Evolutionary conservation across 106 monocot genomes (phyloP).

Genomic region (Apostasia ramifera): DNA sequence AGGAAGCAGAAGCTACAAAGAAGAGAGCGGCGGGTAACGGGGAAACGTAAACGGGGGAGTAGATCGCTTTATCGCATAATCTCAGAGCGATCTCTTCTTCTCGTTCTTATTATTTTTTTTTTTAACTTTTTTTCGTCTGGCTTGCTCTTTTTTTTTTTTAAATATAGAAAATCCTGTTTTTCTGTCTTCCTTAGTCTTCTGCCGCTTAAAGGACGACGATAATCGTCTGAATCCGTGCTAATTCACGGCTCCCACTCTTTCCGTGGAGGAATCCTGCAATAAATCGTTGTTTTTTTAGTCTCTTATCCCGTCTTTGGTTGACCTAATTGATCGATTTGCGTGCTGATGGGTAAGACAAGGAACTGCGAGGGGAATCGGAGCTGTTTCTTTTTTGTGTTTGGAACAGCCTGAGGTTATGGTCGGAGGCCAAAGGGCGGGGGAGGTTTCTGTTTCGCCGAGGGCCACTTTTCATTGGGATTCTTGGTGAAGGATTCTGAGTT

Average conservation of each 20-base stretch:
- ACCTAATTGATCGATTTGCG: background rate
- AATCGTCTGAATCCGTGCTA: conserved; percentile 4
- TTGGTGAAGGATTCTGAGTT: conserved; percentile 4
- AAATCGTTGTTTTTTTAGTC: conserved; percentile 1
- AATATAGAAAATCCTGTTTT: background rate
- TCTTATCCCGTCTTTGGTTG: background rate
- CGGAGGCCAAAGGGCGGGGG: background rate
- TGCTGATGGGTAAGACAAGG: background rate
- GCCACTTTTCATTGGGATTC: background rate
- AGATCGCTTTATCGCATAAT: background rate
- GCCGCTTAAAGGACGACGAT: background rate
- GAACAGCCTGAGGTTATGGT: conserved; percentile 6
- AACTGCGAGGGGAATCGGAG: background rate
- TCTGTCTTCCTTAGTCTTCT: background rate
- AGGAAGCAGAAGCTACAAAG: too few species aligned
- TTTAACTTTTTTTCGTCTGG: background rate
- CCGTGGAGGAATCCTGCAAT: conserved; percentile 3
- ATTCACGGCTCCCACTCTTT: background rate
- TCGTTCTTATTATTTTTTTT: background rate
- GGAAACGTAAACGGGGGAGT: conserved; percentile 6
- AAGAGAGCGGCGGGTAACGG: background rate
- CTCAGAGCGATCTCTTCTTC: conserved; percentile 3
- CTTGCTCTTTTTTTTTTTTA: background rate
- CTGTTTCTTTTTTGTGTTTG: background rate
- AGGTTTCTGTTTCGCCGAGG: background rate